Conservation (phyloP, 768 basidiomycete species). For the Phlegmacium glaucopus region DNA sequence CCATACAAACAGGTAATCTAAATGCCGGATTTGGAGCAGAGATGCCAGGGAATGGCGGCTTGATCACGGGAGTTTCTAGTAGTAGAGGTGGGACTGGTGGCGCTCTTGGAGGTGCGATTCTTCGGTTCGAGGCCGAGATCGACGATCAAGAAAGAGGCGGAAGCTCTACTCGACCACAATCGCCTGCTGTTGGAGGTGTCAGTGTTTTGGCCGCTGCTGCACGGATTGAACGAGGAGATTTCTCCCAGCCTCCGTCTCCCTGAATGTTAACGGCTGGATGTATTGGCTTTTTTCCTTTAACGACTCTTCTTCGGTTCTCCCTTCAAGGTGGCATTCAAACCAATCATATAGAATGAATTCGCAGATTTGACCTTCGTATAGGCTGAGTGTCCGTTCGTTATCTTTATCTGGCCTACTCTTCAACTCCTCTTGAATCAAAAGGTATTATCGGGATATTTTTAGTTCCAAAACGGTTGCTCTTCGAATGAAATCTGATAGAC, state of each 20-base stretch:
- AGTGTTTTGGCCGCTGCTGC: constrained; percentile 20
- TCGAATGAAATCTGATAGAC: too few relatives aligned
- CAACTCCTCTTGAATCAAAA: too few relatives aligned
- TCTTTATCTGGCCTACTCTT: too few relatives aligned
- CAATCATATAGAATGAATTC: too few relatives aligned
- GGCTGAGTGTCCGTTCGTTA: too few relatives aligned
- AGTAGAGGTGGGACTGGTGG: neutral
- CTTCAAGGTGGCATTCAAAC: too few relatives aligned
- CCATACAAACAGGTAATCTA: constrained; percentile 1
- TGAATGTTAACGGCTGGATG: neutral
- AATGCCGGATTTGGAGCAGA: neutral
- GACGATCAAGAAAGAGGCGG: constrained; percentile 7
- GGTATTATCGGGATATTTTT: too few relatives aligned
- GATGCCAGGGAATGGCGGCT: neutral
- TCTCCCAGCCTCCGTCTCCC: constrained; percentile 4
- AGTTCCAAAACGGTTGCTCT: too few relatives aligned
- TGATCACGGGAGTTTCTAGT: neutral
- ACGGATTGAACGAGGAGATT: constrained; percentile 15
- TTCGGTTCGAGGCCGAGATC: constrained; percentile 2
- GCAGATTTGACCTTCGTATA: too few relatives aligned
- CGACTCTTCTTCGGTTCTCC: too few relatives aligned
- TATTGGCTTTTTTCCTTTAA: too few relatives aligned
- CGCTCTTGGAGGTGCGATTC: neutral
- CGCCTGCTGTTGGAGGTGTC: constrained; percentile 2
- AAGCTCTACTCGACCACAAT: neutral